Percentiles rank a stretch among this genome's conserved stretches.
Evolutionary conservation across 1,284 basidiomycete genomes (phyloP).

Genomic region (Ganoderma lucidum): DNA sequence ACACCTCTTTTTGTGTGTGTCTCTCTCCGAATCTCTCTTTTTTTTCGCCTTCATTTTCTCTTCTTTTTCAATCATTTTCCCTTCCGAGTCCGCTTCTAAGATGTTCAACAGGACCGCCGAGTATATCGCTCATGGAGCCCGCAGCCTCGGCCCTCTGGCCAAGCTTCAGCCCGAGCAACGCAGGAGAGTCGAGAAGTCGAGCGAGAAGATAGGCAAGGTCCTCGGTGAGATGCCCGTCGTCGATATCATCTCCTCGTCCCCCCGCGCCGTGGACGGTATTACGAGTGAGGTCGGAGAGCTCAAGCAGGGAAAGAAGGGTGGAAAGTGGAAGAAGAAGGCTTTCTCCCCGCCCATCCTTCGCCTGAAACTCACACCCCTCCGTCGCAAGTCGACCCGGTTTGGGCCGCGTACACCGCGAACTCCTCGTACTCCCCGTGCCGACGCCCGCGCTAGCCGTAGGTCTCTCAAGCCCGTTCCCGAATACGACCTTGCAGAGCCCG

Average conservation of each 20-base stretch:
- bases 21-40: neutral
- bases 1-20: neutral
- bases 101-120: slow-evolving; percentile 35
- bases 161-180: slow-evolving; percentile 35
- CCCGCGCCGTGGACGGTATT: slow-evolving; percentile 7
- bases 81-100: neutral
- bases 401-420: neutral
- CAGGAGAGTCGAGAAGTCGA: slow-evolving; percentile 30
- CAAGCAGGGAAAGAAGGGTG: slow-evolving; percentile 18
- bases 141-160: slow-evolving; percentile 26
- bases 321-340: slow-evolving; percentile 17
- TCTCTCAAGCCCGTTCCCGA: neutral
- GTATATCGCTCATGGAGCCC: slow-evolving; percentile 26
- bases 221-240: slow-evolving; percentile 32
- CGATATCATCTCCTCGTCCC: slow-evolving; percentile 30
- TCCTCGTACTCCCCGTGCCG: neutral
- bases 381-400: neutral
- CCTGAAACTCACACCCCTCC: slow-evolving; percentile 20
- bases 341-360: slow-evolving; percentile 25
- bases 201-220: slow-evolving; percentile 34
- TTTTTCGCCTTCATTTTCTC: neutral
- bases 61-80: neutral
- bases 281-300: neutral
- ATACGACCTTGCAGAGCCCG: neutral
- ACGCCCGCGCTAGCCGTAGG: neutral